Evolutionary conservation across 75 land plant species (phyloP).

Genomic region (Pinus taeda): DNA sequence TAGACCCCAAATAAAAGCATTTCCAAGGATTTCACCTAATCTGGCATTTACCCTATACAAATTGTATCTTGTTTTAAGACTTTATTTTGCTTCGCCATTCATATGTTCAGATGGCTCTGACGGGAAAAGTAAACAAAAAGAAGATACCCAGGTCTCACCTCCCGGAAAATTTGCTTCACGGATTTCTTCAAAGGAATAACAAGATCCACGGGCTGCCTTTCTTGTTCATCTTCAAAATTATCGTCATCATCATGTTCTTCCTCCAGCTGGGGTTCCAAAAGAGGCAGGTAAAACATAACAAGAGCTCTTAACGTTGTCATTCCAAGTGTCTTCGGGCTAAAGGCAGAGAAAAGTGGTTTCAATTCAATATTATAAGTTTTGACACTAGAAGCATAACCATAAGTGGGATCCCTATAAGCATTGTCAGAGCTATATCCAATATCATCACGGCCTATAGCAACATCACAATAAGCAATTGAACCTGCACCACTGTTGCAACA

Average conservation of each 20-base stretch:
- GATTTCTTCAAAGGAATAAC: constrained; percentile 69
- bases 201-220: constrained; percentile 51
- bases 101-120: neutral
- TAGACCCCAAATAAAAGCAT: neutral
- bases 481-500: constrained; percentile 8
- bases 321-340: constrained; percentile 47
- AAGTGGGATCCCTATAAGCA: constrained; percentile 18
- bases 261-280: constrained; percentile 64
- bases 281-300: constrained; percentile 77
- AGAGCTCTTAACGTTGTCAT: constrained; percentile 74
- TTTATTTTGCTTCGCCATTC: neutral
- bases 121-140: neutral
- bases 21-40: neutral
- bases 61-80: neutral
- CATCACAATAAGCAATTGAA: constrained; percentile 56
- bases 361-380: constrained; percentile 74
- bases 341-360: constrained; percentile 90
- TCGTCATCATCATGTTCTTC: constrained; percentile 65
- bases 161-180: constrained; percentile 72
- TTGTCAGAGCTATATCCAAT: constrained; percentile 27
- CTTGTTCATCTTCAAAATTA: constrained; percentile 35
- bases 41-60: neutral
- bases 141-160: constrained; percentile 37
- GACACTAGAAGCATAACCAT: constrained; percentile 14
- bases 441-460: constrained; percentile 25